Base-by-base conservation (phyloP, 495 filamentous ascomycete genomes). In the Neurospora sp. region DNA sequence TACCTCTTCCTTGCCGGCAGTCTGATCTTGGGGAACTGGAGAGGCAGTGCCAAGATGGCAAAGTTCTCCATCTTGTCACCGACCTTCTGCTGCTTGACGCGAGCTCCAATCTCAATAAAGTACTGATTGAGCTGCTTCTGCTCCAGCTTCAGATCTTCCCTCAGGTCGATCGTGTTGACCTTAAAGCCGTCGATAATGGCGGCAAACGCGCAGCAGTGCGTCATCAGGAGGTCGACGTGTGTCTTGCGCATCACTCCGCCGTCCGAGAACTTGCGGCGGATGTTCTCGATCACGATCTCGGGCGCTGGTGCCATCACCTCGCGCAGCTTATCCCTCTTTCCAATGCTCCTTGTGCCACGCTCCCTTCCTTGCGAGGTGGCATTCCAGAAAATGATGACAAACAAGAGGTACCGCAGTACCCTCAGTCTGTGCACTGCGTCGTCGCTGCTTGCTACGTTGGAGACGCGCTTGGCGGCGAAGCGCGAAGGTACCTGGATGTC, bases 41-140 rank as follows among this genome's bases (percentile, higher is more conserved):
- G 82, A 2, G 96, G 96, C 70, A 97, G 76, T 73, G 85, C 90
- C 74, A 99, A 83, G 71, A 87, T 86, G 18, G 92, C 94, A 65
- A 87, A 85, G 71, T 90, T 86, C 31, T 86, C 85, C 42, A 81
- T 77, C 72, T 82, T 82, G 72, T 88, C 86, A 12, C 75, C 84
- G 35, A 86, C 84, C 65, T 85, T 86, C 44, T 83, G 76, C 69
- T 83, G 80, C 74, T 74, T 83, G 18, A 90, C 81, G 73, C 83
- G 85, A 39, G 92, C 95, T 3, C 96, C 96, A 76, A 99, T 86
- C 79, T 97, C 94, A 40, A 84, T 81, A 85, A 94, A 97, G 77
- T 94, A 94, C 74, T 88, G 82, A 20, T 73, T 79, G 68, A 92
- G 83, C 77, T 88, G 84, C 75, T 86, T 88, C 70, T 87, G 86